phyloP scores from a whole-genome alignment of 83 land plant genomes.

The Isoetes engelmannii region DNA sequence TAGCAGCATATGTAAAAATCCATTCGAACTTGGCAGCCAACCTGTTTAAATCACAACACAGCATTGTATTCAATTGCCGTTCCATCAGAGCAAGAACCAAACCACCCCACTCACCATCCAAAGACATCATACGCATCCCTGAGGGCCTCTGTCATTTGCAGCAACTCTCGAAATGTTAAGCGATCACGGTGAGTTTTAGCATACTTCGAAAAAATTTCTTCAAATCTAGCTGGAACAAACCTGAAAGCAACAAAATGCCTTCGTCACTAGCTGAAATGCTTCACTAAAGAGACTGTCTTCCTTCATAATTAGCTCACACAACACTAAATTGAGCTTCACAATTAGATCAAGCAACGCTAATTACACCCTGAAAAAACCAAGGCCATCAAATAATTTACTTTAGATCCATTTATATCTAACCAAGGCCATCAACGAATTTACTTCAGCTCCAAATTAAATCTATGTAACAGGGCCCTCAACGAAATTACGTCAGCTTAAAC shows the following conservation, averaged over 20 bases:
- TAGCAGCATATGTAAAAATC: constrained; percentile 40
- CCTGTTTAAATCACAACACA: constrained; percentile 24
- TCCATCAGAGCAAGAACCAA: not conserved
- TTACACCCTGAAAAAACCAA: no score
- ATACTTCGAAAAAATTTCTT: constrained; percentile 41
- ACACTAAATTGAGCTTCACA: no score
- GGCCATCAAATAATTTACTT: no score
- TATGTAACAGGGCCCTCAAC: no score
- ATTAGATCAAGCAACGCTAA: no score
- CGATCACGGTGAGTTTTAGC: constrained; percentile 26
- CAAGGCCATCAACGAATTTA: no score
- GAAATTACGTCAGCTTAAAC: no score
- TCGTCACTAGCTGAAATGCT: no score
- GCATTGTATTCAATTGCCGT: not conserved
- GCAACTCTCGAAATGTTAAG: constrained; percentile 27
- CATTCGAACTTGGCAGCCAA: constrained; percentile 55
- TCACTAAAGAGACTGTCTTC: no score
- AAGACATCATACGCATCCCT: constrained; percentile 31
- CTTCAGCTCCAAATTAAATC: no score
- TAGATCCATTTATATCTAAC: no score
- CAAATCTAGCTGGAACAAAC: constrained; percentile 26
- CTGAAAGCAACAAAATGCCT: not conserved
- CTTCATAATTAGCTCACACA: no score
- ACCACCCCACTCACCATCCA: constrained; percentile 26
- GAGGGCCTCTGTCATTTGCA: constrained; percentile 24